phyloP scores from a whole-genome alignment of 2,329 filamentous ascomycete genomes.

The Aspergillus caelatus region DNA sequence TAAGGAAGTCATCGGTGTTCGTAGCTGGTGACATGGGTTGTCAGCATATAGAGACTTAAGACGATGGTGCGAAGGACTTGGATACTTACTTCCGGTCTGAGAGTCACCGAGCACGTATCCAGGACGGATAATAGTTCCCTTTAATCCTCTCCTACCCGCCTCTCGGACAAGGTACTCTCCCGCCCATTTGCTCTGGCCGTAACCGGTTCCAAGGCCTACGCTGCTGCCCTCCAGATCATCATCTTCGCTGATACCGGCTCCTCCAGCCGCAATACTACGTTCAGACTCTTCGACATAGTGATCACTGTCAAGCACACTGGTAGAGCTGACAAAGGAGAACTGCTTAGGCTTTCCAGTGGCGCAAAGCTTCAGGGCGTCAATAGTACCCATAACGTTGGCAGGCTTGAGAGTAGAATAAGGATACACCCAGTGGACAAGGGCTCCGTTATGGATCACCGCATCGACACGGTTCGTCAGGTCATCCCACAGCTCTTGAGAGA shows the following conservation, averaged over 20 bases:
- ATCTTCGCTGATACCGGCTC: conserved; percentile 68
- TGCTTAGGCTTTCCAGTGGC: conserved; percentile 75
- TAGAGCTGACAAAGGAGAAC: conserved; percentile 81
- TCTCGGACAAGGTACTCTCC: conserved; percentile 72
- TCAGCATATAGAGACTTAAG: neutral
- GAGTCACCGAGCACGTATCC: conserved; percentile 83
- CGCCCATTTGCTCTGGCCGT: conserved; percentile 90
- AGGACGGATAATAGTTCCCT: conserved; percentile 75
- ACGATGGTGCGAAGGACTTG: neutral
- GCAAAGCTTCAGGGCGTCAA: conserved; percentile 76
- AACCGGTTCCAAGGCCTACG: conserved; percentile 78
- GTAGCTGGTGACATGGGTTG: conserved; percentile 48
- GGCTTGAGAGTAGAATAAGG: conserved; percentile 72
- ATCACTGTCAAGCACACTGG: conserved; percentile 77
- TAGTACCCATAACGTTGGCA: conserved; percentile 78
- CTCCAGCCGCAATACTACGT: conserved; percentile 61
- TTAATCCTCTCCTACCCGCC: conserved; percentile 75
- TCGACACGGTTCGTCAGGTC: conserved; percentile 68
- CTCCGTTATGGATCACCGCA: conserved; percentile 80
- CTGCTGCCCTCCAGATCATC: conserved; percentile 79
- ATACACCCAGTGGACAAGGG: conserved; percentile 76
- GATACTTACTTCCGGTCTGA: conserved; percentile 56
- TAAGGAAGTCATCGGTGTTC: conserved; percentile 87
- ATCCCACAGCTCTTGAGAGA: conserved; percentile 69
- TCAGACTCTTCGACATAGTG: conserved; percentile 77